Conservation (phyloP, 805 yeast genomes). For the Hanseniaspora jakobsenii region DNA sequence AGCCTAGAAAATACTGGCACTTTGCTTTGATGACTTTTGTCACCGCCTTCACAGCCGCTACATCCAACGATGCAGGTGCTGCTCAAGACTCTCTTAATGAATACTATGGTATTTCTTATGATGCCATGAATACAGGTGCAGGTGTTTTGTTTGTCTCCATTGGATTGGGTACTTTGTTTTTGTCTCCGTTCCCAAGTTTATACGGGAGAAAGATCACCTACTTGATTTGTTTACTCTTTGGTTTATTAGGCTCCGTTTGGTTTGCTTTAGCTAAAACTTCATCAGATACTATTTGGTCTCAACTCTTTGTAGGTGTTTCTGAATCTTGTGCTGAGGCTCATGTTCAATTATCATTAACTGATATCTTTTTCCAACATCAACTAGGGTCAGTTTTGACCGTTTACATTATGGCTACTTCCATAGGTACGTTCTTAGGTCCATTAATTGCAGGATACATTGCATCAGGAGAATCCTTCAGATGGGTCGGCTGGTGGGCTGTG, state of each 20-base stretch:
- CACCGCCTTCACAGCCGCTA: slow-evolving; percentile 59
- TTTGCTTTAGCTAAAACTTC: slow-evolving; percentile 46
- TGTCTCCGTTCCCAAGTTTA: slow-evolving; percentile 57
- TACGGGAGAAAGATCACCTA: slow-evolving; percentile 60
- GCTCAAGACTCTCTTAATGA: slow-evolving; percentile 55
- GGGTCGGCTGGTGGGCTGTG: slow-evolving; percentile 65
- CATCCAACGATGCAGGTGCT: slow-evolving; percentile 64
- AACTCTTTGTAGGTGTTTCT: slow-evolving; percentile 65
- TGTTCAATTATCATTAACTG: slow-evolving; percentile 56
- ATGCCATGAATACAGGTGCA: slow-evolving; percentile 67
- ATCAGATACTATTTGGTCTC: slow-evolving; percentile 62
- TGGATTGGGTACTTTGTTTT: slow-evolving; percentile 49
- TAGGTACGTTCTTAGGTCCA: slow-evolving; percentile 72
- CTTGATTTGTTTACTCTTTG: slow-evolving; percentile 46
- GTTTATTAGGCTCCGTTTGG: slow-evolving; percentile 60
- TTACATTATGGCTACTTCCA: slow-evolving; percentile 61
- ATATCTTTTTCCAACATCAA: slow-evolving; percentile 67
- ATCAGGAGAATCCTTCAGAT: slow-evolving; percentile 47
- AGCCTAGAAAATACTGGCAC: slow-evolving; percentile 33
- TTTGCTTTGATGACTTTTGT: slow-evolving; percentile 41
- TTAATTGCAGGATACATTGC: slow-evolving; percentile 62
- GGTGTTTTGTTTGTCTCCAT: slow-evolving; percentile 66
- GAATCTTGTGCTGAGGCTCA: slow-evolving; percentile 70
- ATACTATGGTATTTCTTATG: slow-evolving; percentile 51
- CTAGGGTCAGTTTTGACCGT: slow-evolving; percentile 59